Evolutionary conservation across 345 rosid species (phyloP).

Genomic region (Ceriops decandra): DNA sequence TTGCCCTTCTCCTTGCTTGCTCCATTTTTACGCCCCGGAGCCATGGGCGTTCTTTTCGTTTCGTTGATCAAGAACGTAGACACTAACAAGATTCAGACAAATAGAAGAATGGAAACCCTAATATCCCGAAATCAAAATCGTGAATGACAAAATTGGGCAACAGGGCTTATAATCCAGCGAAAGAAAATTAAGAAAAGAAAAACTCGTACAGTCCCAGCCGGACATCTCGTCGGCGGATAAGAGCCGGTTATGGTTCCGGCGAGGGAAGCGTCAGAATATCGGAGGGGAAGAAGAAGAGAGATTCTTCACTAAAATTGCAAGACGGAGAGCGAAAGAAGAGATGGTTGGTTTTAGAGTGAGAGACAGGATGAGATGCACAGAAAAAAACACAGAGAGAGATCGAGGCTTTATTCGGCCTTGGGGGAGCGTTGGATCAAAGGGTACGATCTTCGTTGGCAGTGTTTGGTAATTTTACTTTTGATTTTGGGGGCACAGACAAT

Average conservation of each 20-base stretch:
- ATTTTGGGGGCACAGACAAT: no score
- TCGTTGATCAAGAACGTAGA: background rate
- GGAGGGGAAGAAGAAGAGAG: no score
- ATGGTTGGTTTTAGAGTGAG: no score
- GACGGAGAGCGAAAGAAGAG: no score
- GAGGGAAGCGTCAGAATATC: slow-evolving; percentile 1
- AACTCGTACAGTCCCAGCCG: slow-evolving; percentile 19
- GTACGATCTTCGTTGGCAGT: no score
- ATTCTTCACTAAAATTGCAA: no score
- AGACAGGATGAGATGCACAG: no score
- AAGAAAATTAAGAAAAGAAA: background rate
- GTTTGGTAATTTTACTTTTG: no score
- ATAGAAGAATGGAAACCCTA: background rate
- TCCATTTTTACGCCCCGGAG: slow-evolving; percentile 75
- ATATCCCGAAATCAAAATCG: background rate
- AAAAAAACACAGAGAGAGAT: no score
- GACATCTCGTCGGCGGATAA: slow-evolving; percentile 12
- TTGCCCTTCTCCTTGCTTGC: slow-evolving; percentile 50
- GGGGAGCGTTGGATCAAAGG: no score
- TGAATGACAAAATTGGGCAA: slow-evolving; percentile 7
- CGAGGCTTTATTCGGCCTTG: no score
- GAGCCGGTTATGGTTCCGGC: slow-evolving; percentile 29
- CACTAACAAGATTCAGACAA: background rate
- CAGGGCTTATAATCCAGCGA: background rate
- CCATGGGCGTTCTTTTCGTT: slow-evolving; percentile 41